Evolutionary conservation across 352 stramenopile species (phyloP).

Genomic region (Pythium brachiatum): DNA sequence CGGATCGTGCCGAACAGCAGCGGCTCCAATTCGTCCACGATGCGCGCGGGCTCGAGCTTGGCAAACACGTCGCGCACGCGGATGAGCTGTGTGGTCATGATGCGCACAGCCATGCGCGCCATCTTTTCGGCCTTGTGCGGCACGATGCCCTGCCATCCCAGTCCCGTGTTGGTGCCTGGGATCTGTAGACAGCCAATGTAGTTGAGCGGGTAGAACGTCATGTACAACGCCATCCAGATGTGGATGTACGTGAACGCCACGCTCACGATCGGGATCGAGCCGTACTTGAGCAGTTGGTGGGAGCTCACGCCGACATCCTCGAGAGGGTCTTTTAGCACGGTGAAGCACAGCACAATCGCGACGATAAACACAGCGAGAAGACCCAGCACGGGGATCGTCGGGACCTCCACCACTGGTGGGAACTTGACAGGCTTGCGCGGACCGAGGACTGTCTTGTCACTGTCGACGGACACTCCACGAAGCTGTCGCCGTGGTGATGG

Average conservation of each 20-base stretch:
- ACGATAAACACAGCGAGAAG: conserved; percentile 48
- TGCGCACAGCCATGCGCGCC: conserved; percentile 88
- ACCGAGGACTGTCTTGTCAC: conserved; percentile 1
- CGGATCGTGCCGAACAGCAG: conserved; percentile 89
- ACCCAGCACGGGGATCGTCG: conserved; percentile 55
- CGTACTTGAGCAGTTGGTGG: conserved; percentile 72
- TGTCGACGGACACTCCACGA: conserved; percentile 11
- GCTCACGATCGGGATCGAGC: conserved; percentile 83
- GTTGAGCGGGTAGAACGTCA: conserved; percentile 97
- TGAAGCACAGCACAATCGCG: conserved; percentile 64
- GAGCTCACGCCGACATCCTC: conserved; percentile 54
- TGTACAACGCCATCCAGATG: conserved; percentile 96
- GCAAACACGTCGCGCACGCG: conserved; percentile 91
- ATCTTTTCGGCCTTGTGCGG: conserved; percentile 96
- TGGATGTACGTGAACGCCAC: conserved; percentile 93
- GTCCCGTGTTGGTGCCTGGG: conserved; percentile 84
- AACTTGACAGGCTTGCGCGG: conserved; percentile 53
- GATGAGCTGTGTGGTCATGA: conserved; percentile 94
- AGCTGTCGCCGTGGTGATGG: conserved; percentile 25
- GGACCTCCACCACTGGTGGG: conserved; percentile 75
- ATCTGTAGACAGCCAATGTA: conserved; percentile 91
- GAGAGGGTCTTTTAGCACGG: conserved; percentile 58
- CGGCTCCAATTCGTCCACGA: conserved; percentile 91
- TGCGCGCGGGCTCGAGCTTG: conserved; percentile 84
- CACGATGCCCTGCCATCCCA: conserved; percentile 98